Base-by-base conservation (phyloP, 352 stramenopile genomes). In the Blastocystis sp. region DNA sequence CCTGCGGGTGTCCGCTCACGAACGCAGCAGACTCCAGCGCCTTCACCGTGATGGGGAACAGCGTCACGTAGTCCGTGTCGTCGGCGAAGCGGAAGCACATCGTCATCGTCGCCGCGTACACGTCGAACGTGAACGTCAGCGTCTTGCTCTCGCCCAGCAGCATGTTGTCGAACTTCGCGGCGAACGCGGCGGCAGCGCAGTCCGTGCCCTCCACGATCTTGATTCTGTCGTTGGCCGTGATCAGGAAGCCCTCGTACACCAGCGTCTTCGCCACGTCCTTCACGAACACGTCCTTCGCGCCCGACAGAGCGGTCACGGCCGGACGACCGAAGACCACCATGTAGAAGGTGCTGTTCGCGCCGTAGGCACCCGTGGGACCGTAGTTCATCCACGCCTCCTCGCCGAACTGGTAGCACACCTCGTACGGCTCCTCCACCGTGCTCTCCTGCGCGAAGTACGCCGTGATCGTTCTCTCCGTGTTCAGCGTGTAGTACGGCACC, bases 21-120 rank as follows among this genome's bases (percentile, higher is more conserved):
- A 89, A 80, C 26, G 31, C 3, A 2, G 67, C 79, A 12, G 55
- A n/a, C 3, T 45, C 35, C n/a, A 89, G 79, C 55, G 41, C 50
- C 67, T 89, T 89, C n/a, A 89, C 67, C 29, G 55, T 37, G 31
- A 89, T 89, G 3, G 60, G 60, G 45, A 69, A 89, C 39, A 89
- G 79, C 31, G 79, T 39, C 19, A 89, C 63, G 60, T 78, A 89
- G 50, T 3, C 26, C 1, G 31, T 10, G 37, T 89, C 67, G 24
- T 89, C 67, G 16, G 79, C 63, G 67, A 80, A 89, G 19, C 45
- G 24, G 67, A 80, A 89, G 67, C 79, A 89, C 63, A 89, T 89
- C 63, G 41, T 80, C 31, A 80, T 60, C 33, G 2, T 21, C 67
- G 39, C 45, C 12, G 35, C 41, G 39, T 80, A 80, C 16, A 62